Evolutionary conservation across 2,329 filamentous ascomycete genomes (phyloP).

Genomic region (Alternaria incomplexa): DNA sequence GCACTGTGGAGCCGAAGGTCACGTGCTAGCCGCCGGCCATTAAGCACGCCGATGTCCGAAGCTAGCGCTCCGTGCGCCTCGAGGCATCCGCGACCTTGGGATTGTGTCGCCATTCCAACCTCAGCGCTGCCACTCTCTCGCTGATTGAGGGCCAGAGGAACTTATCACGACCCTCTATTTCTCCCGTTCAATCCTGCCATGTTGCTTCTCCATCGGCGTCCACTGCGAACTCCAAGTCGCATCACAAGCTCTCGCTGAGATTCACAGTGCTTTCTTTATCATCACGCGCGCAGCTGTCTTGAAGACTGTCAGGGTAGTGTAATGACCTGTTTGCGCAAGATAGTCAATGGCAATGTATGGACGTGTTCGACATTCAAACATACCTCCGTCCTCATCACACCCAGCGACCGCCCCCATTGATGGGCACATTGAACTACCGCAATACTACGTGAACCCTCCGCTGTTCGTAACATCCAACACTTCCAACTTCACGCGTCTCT

Average conservation of each 20-base stretch:
- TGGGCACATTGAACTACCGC: background rate
- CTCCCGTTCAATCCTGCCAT: rapidly evolving
- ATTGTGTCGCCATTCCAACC: background rate
- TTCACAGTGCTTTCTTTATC: background rate
- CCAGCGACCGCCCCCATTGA: background rate
- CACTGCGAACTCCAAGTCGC: background rate
- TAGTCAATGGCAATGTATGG: background rate
- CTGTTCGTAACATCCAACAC: conserved; percentile 15
- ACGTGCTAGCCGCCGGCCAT: no score
- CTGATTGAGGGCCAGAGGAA: background rate
- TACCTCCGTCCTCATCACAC: background rate
- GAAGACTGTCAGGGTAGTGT: background rate
- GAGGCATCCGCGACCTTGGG: no score
- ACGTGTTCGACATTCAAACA: conserved; percentile 17
- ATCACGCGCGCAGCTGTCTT: background rate
- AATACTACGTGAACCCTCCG: background rate
- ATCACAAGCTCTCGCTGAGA: background rate
- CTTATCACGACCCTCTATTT: background rate
- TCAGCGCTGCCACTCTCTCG: background rate
- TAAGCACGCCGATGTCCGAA: background rate
- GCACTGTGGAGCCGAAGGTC: background rate
- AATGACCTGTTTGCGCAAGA: background rate
- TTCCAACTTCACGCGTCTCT: conserved; percentile 19
- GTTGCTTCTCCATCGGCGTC: background rate
- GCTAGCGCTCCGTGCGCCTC: no score